Base-by-base conservation (phyloP, 1,284 basidiomycete genomes). In the Trichosporon asahii region DNA sequence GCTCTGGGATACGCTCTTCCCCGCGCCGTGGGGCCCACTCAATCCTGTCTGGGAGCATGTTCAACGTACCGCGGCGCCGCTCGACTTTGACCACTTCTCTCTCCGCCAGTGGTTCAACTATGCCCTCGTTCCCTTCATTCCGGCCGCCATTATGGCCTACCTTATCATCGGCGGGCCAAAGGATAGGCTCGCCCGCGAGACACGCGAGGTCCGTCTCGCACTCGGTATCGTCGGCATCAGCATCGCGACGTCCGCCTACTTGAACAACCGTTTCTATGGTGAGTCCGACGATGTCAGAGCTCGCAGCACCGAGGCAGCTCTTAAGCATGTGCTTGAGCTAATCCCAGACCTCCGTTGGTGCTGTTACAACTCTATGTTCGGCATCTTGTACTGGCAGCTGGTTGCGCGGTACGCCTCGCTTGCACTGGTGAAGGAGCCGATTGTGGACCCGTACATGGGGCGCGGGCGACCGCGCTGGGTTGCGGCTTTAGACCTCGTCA, bases 401-500 rank as follows among this genome's bases (percentile, higher is more conserved):
- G 57, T 70, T 4, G 70, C 70, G 18, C 75, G 77, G 44, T 79
- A 77, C 55, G 46, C 27, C 7, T 61, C 57, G 29, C 57, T 61
- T 12, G 57, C 57, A 2, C 27, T 61, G 15, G 15, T 61, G 18
- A 18, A n/a, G 27, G 57, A 31, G 29, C 57, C 57, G 15, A 31
- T 61, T 6, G 27, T 31, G 6, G 57, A 61, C 57, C 76, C 77
- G 12, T 79, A 76, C 61, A 67, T 72, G 31, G 64, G 65, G 8
- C 70, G 66, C 29, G 18, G 69, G 44, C 71, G 78, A n/a, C 53
- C 67, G 46, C 70, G 68, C 21, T 57, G 76, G 1, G 35, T 77
- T 0, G 66, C 74, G 1, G 77, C 77, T 0, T 67, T 79, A 3
- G 79, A 80, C 67, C 64, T 79, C 8, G 71, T 70, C n/a, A 65